Conservation (phyloP, 768 basidiomycete species). For the Polyporus arcularius region DNA sequence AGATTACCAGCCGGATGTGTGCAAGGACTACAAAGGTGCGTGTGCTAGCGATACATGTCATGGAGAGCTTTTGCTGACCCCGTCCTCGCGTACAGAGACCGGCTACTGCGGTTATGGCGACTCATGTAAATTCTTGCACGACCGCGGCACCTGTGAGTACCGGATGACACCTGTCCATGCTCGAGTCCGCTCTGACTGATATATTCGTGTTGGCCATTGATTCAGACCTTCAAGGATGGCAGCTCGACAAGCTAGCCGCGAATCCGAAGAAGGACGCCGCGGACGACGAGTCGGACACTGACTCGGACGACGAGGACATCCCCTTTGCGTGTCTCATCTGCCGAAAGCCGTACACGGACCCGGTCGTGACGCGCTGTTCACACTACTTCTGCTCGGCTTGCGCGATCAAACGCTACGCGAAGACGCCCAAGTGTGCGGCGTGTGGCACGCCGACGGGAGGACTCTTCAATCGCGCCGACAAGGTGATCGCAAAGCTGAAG, state of each 20-base stretch:
- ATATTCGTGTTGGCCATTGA: background rate
- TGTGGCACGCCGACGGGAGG: slow-evolving; percentile 93
- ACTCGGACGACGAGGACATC: slow-evolving; percentile 82
- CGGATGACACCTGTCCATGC: slow-evolving; percentile 1
- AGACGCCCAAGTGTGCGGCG: slow-evolving; percentile 93
- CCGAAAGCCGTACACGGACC: slow-evolving; percentile 91
- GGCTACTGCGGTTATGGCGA: slow-evolving; percentile 99
- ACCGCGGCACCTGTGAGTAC: slow-evolving; percentile 87
- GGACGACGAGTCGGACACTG: slow-evolving; percentile 64
- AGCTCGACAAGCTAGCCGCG: slow-evolving; percentile 91
- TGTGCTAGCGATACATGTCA: slow-evolving; percentile 19
- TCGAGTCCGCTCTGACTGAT: slow-evolving; percentile 24
- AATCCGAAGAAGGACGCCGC: slow-evolving; percentile 60
- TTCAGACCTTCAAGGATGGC: slow-evolving; percentile 95
- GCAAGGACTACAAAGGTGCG: slow-evolving; percentile 98
- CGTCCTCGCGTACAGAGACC: slow-evolving; percentile 63
- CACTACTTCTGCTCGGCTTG: slow-evolving; percentile 97
- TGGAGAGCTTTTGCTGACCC: slow-evolving; percentile 8
- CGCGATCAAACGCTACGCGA: slow-evolving; percentile 92
- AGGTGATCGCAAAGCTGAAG: slow-evolving; percentile 85
- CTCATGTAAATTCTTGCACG: slow-evolving; percentile 98
- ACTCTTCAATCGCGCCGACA: slow-evolving; percentile 95
- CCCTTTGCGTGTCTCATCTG: slow-evolving; percentile 99
- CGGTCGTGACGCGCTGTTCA: slow-evolving; percentile 93
- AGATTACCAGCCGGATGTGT: slow-evolving; percentile 99